Evolutionary conservation across 1,284 basidiomycete species (phyloP), one percentile per base, ranked within the genome.

Genomic region (Bondarzewia mesenterica): DNA sequence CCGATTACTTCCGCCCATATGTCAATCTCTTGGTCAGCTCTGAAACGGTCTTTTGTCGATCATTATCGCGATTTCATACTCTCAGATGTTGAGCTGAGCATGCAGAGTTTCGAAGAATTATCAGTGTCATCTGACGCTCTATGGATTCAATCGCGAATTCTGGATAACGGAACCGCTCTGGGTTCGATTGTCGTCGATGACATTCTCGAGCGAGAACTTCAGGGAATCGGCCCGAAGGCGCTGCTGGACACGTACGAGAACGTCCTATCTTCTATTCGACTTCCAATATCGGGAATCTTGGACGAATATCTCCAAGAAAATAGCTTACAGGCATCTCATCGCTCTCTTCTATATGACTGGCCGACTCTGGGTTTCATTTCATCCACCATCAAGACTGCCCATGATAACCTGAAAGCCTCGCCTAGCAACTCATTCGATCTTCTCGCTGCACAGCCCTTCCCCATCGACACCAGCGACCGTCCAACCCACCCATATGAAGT

Each of bases 141-240:
- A 5, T 84, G 80, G 74, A 75, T 68, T 0, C 86, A 91, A 57
- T 60, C 80, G 16, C 78, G 85, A 49, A 71, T 89, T 15, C 61
- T 89, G 45, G 69, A 71, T 42, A 82, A 78, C 52, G 89, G 88
- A 0, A 55, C 89, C 12, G 73, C 74, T 0, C 64, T 80, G 20
- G 82, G 84, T 1, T 79, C 86, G 1, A 67, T 85, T 29, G 64
- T 82, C 36, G 60, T 78, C 6, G 29, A 62, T 61, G 16, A 59
- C 58, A 26, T 32, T 20, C 48, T 61, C 50, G 52, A 54, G 14
- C 62, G 67, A 53, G 64, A 65, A 42, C 53, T 51, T 29, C 38
- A 75, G 2, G 69, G 77, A 47, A 81, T 88, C 50, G 79, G 83
- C 58, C 68, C 90, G 16, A 78, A 84, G 51, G 63, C 65, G 23